Base-by-base conservation (phyloP, 78 protist genomes). In the Protostelium mycophagum region DNA sequence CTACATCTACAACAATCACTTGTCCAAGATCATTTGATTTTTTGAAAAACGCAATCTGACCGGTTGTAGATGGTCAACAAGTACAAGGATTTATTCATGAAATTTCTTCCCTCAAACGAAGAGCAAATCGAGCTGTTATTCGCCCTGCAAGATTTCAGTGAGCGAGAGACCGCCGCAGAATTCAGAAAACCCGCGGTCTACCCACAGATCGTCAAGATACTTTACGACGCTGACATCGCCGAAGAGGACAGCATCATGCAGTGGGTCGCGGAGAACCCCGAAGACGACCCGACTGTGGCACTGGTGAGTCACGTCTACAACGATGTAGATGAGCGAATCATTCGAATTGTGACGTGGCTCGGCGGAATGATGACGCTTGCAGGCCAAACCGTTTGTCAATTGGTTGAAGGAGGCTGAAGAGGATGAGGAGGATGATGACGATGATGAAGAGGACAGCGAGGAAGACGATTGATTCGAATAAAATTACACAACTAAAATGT, bases 341-440 rank as follows among this genome's bases (percentile, higher is more conserved):
- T 25, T 51, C n/a, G n/a, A 16, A 25, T 16, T 51, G 5, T 16
- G 73, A 51, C 16, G 31, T 36, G 88, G 73, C 1, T 88, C 83
- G 84, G 94, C 83, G 29, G 73, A 88, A 63, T 36, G 38, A 85
- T 51, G 38, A 31, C 88, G 89, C 88, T 63, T 91, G 31, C 86
- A 88, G 83, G 39, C 73, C 84, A 86, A 91, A 73, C 37, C 89
- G 5, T 85, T 91, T 1, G 63, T 91, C 31, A 34, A 88, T 34
- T 91, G 94, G 94, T 84, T 91, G 38, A 38, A 84, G 51, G 29
- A 37, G n/a, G 94, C 94, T 29, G 94, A 91, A 85, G 94, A 91
- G 87, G 94, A 91, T 35, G 39, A 39, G n/a, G 94, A 91, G 10
- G 94, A 91, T 38, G 94, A 91, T 29, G 91, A 88, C 9, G 94